Percentiles rank a stretch among this genome's conserved stretches.
Conservation (phyloP, 2,329 filamentous ascomycete genomes). For the Samsoniella hepiali region DNA sequence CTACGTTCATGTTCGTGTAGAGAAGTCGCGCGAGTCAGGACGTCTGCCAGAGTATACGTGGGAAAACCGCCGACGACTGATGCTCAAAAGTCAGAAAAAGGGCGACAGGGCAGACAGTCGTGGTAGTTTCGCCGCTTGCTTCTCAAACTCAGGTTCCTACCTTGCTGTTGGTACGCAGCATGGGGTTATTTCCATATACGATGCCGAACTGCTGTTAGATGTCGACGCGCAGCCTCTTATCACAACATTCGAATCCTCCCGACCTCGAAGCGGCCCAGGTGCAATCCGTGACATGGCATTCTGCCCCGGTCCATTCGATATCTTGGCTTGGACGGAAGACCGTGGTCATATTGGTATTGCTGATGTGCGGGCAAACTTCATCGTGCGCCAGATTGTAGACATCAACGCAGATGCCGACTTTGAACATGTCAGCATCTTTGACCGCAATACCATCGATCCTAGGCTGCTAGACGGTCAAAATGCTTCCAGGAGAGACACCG, state of each 20-base stretch:
- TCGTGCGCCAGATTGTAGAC: constrained; percentile 64
- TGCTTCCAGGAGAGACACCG: constrained; percentile 34
- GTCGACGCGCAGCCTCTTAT: constrained; percentile 59
- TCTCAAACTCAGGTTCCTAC: constrained; percentile 67
- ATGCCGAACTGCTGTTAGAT: constrained; percentile 49
- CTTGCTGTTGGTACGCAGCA: constrained; percentile 78
- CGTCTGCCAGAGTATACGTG: constrained; percentile 43
- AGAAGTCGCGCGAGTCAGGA: constrained; percentile 32
- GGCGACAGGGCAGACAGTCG: constrained; percentile 54
- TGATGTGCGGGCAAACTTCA: constrained; percentile 66
- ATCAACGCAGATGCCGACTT: constrained; percentile 58
- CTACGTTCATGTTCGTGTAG: constrained; percentile 70
- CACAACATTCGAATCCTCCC: constrained; percentile 73
- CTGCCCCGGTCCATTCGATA: constrained; percentile 82
- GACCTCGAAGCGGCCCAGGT: constrained; percentile 66
- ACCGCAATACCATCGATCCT: constrained; percentile 53
- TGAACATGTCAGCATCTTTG: constrained; percentile 54
- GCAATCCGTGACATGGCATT: constrained; percentile 91
- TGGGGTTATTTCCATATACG: constrained; percentile 73
- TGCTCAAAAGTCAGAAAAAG: constrained; percentile 56
- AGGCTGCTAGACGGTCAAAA: constrained; percentile 47
- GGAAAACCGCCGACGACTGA: constrained; percentile 49
- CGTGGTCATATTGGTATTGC: constrained; percentile 71
- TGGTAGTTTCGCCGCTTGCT: constrained; percentile 75
- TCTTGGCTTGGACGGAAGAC: constrained; percentile 92